These are phyloP conservation scores for Trichosporon faecale DNA, from an alignment of 1,284 basidiomycete species.

Conservation along the genomic window DNA sequence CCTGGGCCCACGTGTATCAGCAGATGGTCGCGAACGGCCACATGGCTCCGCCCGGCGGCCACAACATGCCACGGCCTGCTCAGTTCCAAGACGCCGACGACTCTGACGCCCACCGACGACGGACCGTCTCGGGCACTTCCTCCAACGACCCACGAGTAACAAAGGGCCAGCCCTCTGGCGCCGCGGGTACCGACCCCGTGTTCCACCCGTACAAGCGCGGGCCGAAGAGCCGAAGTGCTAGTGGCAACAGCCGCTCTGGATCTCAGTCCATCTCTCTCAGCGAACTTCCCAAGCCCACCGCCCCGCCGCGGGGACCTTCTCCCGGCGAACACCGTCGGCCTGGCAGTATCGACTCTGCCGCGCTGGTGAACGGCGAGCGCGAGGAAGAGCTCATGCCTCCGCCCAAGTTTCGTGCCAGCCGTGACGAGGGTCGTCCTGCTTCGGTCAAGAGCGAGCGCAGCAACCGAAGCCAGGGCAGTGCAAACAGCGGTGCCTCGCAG, in stretches of 20 bases:
- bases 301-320: not conserved
- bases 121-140: constrained; percentile 16
- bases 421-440: constrained; percentile 14
- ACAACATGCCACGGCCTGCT: constrained; percentile 23
- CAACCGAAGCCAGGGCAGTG: constrained; percentile 15
- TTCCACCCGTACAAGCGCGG: constrained; percentile 38
- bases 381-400: constrained; percentile 22
- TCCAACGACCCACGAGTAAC: constrained; percentile 7
- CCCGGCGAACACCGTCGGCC: constrained; percentile 6
- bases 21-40: constrained; percentile 44
- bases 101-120: constrained; percentile 5
- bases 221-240: constrained; percentile 21
- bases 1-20: constrained; percentile 50
- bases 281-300: not conserved
- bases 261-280: not conserved
- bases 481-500: constrained; percentile 2
- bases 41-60: constrained; percentile 27
- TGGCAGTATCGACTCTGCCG: not conserved
- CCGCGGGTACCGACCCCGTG: constrained; percentile 4
- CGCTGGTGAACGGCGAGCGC: constrained; percentile 5
- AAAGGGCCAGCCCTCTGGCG: not conserved
- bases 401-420: constrained; percentile 16
- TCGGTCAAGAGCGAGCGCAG: constrained; percentile 23
- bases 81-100: constrained; percentile 26
- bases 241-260: constrained; percentile 11